Evolutionary conservation across 1,284 basidiomycete genomes (phyloP).

Genomic region (Leccinum laetum): DNA sequence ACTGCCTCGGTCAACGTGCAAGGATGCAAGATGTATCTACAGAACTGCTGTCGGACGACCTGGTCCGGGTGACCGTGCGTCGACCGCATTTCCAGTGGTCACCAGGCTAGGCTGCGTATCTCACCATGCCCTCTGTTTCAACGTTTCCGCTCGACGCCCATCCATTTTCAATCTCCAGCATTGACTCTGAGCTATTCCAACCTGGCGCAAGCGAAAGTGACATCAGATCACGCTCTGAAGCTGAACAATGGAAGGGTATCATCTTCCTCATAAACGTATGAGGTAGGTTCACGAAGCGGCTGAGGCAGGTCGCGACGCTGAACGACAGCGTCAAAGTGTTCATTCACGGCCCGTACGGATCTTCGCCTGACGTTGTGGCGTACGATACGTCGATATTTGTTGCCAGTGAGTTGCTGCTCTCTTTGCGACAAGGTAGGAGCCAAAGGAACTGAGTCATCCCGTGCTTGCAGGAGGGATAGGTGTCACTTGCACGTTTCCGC

Average conservation of each 20-base stretch:
- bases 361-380: conserved; percentile 33
- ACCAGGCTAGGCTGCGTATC: conserved; percentile 54
- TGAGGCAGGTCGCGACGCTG: conserved; percentile 29
- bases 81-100: conserved; percentile 31
- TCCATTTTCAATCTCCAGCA: conserved; percentile 55
- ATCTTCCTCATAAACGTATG: conserved; percentile 53
- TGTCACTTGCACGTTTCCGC: conserved; percentile 40
- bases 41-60: conserved; percentile 26
- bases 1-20: conserved; percentile 31
- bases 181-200: conserved; percentile 32
- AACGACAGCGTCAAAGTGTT: conserved; percentile 31
- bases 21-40: conserved; percentile 24
- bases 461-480: conserved; percentile 38
- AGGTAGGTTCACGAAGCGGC: conserved; percentile 40
- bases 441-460: not conserved
- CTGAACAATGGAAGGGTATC: conserved; percentile 38
- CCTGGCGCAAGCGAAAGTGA: not conserved
- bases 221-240: not conserved
- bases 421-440: not conserved
- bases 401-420: conserved; percentile 29
- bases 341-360: conserved; percentile 47
- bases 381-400: conserved; percentile 40
- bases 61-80: conserved; percentile 24
- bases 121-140: conserved; percentile 46
- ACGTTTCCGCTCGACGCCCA: conserved; percentile 47